Conservation (phyloP, 495 filamentous ascomycete species). For the Penicillium soppii region DNA sequence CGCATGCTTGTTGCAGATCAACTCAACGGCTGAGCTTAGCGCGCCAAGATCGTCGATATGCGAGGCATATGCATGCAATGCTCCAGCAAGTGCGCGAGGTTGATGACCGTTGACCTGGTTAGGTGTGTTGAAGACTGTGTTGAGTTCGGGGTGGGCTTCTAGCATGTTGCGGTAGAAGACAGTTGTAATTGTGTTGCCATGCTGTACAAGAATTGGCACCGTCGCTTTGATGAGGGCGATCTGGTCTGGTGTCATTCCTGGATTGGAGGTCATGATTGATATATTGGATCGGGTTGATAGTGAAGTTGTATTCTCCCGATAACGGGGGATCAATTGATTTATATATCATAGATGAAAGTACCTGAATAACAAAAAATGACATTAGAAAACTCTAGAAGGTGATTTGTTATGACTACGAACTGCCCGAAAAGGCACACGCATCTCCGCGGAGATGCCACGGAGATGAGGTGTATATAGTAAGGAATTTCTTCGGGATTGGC, state of each 20-base stretch:
- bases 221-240: slow-evolving; percentile 44
- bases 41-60: slow-evolving; percentile 69
- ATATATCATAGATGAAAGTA: neutral
- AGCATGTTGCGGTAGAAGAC: slow-evolving; percentile 71
- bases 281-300: neutral
- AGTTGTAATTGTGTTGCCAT: slow-evolving; percentile 65
- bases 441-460: slow-evolving; percentile 21
- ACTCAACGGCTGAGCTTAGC: slow-evolving; percentile 61
- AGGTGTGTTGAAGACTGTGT: slow-evolving; percentile 65
- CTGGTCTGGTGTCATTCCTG: slow-evolving; percentile 29
- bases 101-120: slow-evolving; percentile 67
- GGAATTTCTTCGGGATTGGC: neutral
- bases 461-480: neutral
- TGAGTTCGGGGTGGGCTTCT: slow-evolving; percentile 56
- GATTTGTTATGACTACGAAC: neutral
- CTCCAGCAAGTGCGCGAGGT: slow-evolving; percentile 60
- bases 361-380: too few species aligned
- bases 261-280: slow-evolving; percentile 17
- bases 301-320: neutral
- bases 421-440: too few species aligned
- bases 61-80: slow-evolving; percentile 68
- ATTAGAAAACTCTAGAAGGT: slow-evolving; percentile 8
- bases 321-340: too few species aligned
- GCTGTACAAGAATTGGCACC: slow-evolving; percentile 56
- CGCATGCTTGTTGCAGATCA: slow-evolving; percentile 75